Conservation (phyloP, 2,329 filamentous ascomycete species). For the Diplocarpon rosae region DNA sequence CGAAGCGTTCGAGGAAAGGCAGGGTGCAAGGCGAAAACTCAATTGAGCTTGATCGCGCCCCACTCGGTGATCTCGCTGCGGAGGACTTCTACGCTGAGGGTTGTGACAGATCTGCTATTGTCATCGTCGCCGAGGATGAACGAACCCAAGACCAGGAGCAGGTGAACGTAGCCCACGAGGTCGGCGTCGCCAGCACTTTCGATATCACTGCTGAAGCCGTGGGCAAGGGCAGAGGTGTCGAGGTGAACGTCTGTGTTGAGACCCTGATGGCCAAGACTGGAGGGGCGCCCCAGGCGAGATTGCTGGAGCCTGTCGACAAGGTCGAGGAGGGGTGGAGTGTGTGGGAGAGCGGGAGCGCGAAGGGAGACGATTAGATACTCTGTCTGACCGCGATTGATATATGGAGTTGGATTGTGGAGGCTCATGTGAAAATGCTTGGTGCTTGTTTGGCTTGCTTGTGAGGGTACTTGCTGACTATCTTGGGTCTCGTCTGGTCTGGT, state of each 20-base stretch:
- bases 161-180: too few relatives aligned
- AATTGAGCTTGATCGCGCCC: conserved; percentile 52
- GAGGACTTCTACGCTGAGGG: conserved; percentile 58
- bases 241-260: conserved; percentile 27
- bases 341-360: conserved; percentile 59
- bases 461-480: neutral
- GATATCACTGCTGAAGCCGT: conserved; percentile 25
- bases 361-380: conserved; percentile 34
- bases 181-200: conserved; percentile 7
- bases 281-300: conserved; percentile 33
- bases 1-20: too few relatives aligned
- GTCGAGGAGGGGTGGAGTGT: conserved; percentile 53
- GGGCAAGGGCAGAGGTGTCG: conserved; percentile 17
- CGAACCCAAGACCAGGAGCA: conserved; percentile 22
- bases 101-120: conserved; percentile 50
- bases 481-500: neutral
- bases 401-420: neutral
- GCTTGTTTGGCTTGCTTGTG: neutral
- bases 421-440: neutral
- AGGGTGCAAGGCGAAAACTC: conserved; percentile 40
- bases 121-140: conserved; percentile 45
- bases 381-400: neutral
- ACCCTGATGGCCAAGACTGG: conserved; percentile 29
- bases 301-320: conserved; percentile 45
- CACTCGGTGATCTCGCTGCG: conserved; percentile 56